These are phyloP conservation scores for Zygosaccharomyces gambellarensis DNA, from an alignment of 805 yeast species.

Conservation along the genomic window DNA sequence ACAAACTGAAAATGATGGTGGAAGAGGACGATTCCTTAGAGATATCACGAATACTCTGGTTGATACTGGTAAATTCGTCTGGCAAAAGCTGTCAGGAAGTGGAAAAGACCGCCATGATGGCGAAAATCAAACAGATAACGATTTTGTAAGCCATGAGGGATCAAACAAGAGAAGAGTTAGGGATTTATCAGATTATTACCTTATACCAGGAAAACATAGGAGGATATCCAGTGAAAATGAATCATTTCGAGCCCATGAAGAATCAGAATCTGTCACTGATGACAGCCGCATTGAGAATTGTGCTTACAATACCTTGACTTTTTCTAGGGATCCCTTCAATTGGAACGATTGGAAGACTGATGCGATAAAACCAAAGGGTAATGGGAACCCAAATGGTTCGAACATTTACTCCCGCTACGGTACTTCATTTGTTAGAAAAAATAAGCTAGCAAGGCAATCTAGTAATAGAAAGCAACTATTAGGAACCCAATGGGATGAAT, in stretches of 20 bases:
- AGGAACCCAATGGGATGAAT: conserved; percentile 25
- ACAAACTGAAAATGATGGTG: not conserved
- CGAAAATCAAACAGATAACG: not conserved
- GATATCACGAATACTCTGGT: conserved; percentile 9
- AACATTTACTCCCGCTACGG: conserved; percentile 34
- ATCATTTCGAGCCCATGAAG: not conserved
- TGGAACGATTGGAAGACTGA: conserved; percentile 28
- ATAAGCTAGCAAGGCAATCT: conserved; percentile 7
- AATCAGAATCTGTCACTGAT: not conserved
- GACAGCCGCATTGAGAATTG: not conserved
- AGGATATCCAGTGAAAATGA: not conserved
- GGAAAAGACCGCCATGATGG: not conserved
- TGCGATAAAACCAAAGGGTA: conserved; percentile 36
- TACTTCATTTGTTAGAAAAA: conserved; percentile 31
- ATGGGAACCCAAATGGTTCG: not conserved
- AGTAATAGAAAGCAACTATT: conserved; percentile 13
- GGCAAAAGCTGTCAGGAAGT: conserved; percentile 8
- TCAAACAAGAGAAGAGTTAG: not conserved
- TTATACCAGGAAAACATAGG: conserved; percentile 6
- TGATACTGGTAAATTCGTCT: conserved; percentile 14
- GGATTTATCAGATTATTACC: conserved; percentile 1
- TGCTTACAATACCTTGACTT: conserved; percentile 4
- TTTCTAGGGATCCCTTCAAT: conserved; percentile 29
- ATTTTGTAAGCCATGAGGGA: not conserved
- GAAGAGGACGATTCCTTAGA: conserved; percentile 4